Evolutionary conservation across 169 alveolate genomes (phyloP).

Genomic region (Babesia divergens): DNA sequence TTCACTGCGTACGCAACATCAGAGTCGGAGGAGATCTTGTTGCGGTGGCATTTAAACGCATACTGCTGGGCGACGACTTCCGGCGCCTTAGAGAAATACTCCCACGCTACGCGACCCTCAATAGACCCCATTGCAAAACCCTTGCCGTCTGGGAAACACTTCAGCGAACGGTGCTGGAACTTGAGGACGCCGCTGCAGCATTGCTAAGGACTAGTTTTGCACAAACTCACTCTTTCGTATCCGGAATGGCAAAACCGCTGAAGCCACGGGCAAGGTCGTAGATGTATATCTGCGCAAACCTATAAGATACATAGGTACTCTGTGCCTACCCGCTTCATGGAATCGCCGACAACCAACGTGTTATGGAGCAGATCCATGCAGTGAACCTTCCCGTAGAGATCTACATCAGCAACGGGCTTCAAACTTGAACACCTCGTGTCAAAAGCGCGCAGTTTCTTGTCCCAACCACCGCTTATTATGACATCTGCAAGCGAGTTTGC

Average conservation of each 20-base stretch:
- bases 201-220: neutral
- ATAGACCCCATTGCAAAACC: slow-evolving; percentile 90
- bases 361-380: slow-evolving; percentile 62
- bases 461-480: slow-evolving; percentile 63
- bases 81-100: slow-evolving; percentile 82
- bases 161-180: slow-evolving; percentile 82
- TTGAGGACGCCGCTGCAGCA: slow-evolving; percentile 69
- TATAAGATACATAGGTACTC: neutral
- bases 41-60: slow-evolving; percentile 91
- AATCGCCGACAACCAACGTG: slow-evolving; percentile 65
- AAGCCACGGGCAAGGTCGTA: slow-evolving; percentile 63
- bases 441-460: slow-evolving; percentile 44
- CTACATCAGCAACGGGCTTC: slow-evolving; percentile 54
- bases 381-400: slow-evolving; percentile 56
- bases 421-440: slow-evolving; percentile 28
- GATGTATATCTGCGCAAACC: slow-evolving; percentile 35
- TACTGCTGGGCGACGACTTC: slow-evolving; percentile 77
- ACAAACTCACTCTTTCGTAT: slow-evolving; percentile 59
- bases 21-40: slow-evolving; percentile 58
- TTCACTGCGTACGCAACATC: slow-evolving; percentile 86
- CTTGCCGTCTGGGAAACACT: slow-evolving; percentile 85
- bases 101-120: slow-evolving; percentile 92
- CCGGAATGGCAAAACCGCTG: slow-evolving; percentile 61
- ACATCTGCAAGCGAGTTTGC: slow-evolving; percentile 1
- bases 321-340: slow-evolving; percentile 55